phyloP scores from a whole-genome alignment of 257 asterid species.

The Schizonepeta tenuifolia region DNA sequence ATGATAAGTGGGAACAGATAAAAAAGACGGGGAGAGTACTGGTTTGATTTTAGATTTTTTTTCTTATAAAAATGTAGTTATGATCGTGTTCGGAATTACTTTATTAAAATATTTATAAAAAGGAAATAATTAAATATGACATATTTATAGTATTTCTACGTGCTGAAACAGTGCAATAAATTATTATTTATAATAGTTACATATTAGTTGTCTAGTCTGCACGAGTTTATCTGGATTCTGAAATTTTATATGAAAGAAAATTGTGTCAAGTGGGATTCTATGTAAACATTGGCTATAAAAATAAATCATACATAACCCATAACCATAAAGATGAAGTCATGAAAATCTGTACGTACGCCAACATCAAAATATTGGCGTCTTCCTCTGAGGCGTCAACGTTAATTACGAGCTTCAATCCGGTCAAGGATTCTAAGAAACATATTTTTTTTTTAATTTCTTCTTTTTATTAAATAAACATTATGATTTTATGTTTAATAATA shows the following conservation, averaged over 20 bases:
- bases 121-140: too few relatives aligned
- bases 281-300: neutral
- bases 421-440: too few relatives aligned
- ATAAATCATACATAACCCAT: neutral
- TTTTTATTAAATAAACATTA: too few relatives aligned
- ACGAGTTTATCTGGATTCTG: neutral
- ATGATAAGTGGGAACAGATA: too few relatives aligned
- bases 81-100: too few relatives aligned
- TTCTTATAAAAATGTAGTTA: too few relatives aligned
- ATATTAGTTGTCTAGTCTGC: neutral
- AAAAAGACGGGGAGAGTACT: too few relatives aligned
- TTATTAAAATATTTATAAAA: too few relatives aligned
- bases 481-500: too few relatives aligned
- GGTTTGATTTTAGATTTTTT: too few relatives aligned
- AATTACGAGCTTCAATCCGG: neutral
- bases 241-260: neutral
- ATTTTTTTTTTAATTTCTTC: neutral
- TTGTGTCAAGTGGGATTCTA: neutral
- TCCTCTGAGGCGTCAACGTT: neutral
- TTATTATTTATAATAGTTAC: neutral
- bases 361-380: neutral
- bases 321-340: neutral
- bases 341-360: neutral
- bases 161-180: too few relatives aligned
- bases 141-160: too few relatives aligned